Evolutionary conservation across 2,329 filamentous ascomycete genomes (phyloP).

Genomic region (Penicillium sp.): DNA sequence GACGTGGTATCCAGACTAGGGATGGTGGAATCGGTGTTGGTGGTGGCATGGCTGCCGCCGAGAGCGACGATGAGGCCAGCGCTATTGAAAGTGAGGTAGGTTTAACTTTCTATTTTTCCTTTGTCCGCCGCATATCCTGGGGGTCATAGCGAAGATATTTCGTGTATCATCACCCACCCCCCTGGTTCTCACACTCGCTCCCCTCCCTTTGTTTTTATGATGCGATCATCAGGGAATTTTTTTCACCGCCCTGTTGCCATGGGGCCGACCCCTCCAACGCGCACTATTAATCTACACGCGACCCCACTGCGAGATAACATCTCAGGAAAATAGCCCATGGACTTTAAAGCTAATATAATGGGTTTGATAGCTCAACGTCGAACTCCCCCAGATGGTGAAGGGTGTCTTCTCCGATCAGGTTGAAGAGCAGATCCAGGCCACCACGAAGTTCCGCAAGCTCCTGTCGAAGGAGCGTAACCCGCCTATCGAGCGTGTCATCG

Average conservation of each 20-base stretch:
- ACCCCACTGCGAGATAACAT: constrained; percentile 18
- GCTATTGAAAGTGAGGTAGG: constrained; percentile 95
- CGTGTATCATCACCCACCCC: background rate
- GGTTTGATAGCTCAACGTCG: constrained; percentile 78
- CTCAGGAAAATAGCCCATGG: background rate
- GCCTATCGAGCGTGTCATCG: constrained; percentile 98
- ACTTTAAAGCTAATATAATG: constrained; percentile 26
- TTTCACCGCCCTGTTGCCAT: constrained; percentile 38
- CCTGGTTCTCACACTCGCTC: background rate
- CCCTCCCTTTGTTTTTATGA: constrained; percentile 29
- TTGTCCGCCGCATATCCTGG: background rate
- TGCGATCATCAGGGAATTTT: constrained; percentile 32
- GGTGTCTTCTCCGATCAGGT: constrained; percentile 99
- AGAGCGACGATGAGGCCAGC: constrained; percentile 95
- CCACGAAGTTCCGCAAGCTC: constrained; percentile 97
- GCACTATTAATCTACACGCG: constrained; percentile 10
- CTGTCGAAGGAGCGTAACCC: constrained; percentile 98
- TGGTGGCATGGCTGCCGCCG: constrained; percentile 73
- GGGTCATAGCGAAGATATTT: background rate
- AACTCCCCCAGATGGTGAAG: constrained; percentile 95
- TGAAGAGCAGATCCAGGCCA: constrained; percentile 93
- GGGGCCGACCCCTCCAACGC: constrained; percentile 26
- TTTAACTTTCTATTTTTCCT: constrained; percentile 27
- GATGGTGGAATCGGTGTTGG: constrained; percentile 59
- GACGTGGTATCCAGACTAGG: constrained; percentile 84